phyloP scores from a whole-genome alignment of 108 stramenopile species.

The Schizochytrium sp. region DNA sequence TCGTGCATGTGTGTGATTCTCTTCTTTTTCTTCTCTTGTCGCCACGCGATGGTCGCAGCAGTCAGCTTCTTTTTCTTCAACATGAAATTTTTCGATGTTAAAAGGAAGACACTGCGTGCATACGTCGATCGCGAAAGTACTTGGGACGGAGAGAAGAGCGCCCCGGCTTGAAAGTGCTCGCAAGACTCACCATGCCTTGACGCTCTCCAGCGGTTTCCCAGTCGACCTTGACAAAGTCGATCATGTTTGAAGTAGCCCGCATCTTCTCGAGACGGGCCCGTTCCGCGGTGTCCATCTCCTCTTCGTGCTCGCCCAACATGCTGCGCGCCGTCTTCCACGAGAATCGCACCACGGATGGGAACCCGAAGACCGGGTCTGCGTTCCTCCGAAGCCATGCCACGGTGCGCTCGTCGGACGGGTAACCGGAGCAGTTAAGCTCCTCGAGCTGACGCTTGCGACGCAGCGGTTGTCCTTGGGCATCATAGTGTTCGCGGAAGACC shows the following conservation, averaged over 20 bases:
- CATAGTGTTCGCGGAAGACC: conserved; percentile 12
- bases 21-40: too few relatives aligned
- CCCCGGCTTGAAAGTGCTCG: background rate
- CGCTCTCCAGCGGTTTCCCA: background rate
- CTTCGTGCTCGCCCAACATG: background rate
- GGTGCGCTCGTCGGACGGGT: background rate
- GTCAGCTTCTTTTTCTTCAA: background rate
- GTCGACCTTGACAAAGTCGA: background rate
- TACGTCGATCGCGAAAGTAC: background rate
- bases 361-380: background rate
- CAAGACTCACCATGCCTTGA: background rate
- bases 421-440: background rate
- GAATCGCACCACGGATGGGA: background rate
- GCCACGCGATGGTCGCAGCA: background rate
- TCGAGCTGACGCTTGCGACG: background rate
- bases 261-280: background rate
- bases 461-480: background rate
- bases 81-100: background rate
- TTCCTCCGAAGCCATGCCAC: background rate
- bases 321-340: background rate
- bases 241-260: background rate
- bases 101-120: background rate
- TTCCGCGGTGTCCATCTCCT: background rate
- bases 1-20: too few relatives aligned
- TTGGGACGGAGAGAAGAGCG: background rate